Percentiles rank a stretch among this genome's conserved stretches.
Evolutionary conservation across 441 rosid genomes (phyloP).

Genomic region (Pelargonium myrrhifolium): DNA sequence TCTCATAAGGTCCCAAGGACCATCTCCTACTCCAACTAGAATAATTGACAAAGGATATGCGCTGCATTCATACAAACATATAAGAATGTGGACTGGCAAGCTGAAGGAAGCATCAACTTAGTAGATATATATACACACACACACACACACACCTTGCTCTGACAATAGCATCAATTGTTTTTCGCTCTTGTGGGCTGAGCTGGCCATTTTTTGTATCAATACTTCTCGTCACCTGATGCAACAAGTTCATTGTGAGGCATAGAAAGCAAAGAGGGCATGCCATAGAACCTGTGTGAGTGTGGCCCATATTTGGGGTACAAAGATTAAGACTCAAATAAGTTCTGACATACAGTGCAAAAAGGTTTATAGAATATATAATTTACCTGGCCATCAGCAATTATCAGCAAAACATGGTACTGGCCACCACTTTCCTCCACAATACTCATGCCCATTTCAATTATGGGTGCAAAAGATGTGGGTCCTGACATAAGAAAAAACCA

Average conservation of each 20-base stretch:
- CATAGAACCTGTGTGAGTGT: neutral
- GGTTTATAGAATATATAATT: constrained; percentile 1
- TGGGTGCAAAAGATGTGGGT: constrained; percentile 92
- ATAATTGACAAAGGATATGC: constrained; percentile 84
- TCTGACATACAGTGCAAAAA: neutral
- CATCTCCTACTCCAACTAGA: constrained; percentile 95
- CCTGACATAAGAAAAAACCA: constrained; percentile 32
- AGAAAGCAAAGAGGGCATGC: neutral
- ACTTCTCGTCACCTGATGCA: constrained; percentile 80
- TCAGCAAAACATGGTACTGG: constrained; percentile 86
- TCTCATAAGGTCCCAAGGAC: constrained; percentile 97
- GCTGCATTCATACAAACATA: constrained; percentile 36
- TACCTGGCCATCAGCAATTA: constrained; percentile 98
- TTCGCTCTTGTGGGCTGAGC: constrained; percentile 78
- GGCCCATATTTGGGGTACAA: neutral
- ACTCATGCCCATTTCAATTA: constrained; percentile 77
- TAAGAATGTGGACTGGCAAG: constrained; percentile 16
- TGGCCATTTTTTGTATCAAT: constrained; percentile 59
- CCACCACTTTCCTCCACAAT: constrained; percentile 91
- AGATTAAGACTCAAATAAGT: neutral
- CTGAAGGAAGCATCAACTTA: constrained; percentile 5
- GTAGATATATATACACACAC: constrained; percentile 30
- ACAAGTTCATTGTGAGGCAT: neutral
- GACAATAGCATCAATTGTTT: constrained; percentile 82
- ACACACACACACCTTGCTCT: too few relatives aligned